Conservation (phyloP, 208 protist species). For the Naegleria gruberi region DNA sequence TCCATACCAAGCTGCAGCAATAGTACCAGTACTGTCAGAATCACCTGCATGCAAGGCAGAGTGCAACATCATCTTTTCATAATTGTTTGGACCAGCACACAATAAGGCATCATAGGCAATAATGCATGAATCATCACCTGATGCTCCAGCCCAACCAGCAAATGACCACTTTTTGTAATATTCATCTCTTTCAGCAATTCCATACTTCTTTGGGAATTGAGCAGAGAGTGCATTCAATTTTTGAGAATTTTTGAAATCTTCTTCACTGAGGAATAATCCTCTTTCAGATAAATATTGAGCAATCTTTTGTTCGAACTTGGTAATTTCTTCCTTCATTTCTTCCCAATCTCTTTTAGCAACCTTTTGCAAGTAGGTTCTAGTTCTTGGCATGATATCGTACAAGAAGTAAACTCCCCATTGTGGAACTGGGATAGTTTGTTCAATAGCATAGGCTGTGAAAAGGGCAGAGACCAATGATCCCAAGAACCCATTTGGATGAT, state of each 20-base stretch:
- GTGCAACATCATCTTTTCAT: neutral
- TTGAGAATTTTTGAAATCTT: neutral
- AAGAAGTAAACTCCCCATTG: neutral
- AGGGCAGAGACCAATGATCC: neutral
- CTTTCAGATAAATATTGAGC: neutral
- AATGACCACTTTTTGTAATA: neutral
- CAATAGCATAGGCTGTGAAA: slow-evolving; percentile 24
- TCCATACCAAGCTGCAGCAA: slow-evolving; percentile 23
- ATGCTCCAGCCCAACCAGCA: neutral
- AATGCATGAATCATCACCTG: slow-evolving; percentile 18
- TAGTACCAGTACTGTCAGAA: slow-evolving; percentile 23
- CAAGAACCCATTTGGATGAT: slow-evolving; percentile 28
- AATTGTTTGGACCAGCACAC: neutral
- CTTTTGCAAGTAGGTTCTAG: neutral
- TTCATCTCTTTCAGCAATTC: slow-evolving; percentile 17
- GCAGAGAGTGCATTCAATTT: neutral
- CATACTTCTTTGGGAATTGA: neutral
- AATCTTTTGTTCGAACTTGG: neutral
- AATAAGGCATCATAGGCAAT: slow-evolving; percentile 29
- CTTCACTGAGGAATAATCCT: neutral
- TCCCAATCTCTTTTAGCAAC: neutral
- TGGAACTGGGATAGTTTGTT: neutral
- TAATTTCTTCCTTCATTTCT: neutral
- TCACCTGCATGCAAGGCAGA: slow-evolving; percentile 24
- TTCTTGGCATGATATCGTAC: slow-evolving; percentile 9